Evolutionary conservation across 2,329 filamentous ascomycete species (phyloP).

Genomic region (Colletotrichum orbiculare): DNA sequence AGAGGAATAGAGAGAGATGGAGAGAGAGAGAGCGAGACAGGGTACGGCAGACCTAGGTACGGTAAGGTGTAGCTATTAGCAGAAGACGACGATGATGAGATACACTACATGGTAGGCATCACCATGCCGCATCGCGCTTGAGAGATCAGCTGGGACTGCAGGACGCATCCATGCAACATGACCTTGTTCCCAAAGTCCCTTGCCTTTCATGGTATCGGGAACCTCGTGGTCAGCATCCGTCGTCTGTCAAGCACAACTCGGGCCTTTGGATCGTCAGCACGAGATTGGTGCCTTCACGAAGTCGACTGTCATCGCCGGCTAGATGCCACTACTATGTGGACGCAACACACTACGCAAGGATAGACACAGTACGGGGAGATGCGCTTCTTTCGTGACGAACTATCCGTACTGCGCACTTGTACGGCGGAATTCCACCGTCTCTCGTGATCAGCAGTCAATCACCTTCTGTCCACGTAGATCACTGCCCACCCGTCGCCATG

Average conservation of each 20-base stretch:
- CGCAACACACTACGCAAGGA: too few relatives aligned
- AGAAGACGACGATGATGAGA: too few relatives aligned
- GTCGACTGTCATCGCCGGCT: too few relatives aligned
- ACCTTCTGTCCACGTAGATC: too few relatives aligned
- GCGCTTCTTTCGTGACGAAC: too few relatives aligned
- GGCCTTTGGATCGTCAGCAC: conserved; percentile 13
- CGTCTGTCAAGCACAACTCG: background rate
- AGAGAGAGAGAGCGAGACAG: background rate
- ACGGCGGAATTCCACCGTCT: conserved; percentile 22
- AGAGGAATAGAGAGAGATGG: background rate
- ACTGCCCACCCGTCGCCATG: background rate
- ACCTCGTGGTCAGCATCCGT: conserved; percentile 10
- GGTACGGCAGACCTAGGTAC: too few relatives aligned
- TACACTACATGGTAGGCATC: too few relatives aligned
- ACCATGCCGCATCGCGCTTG: background rate
- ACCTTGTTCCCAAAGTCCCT: background rate
- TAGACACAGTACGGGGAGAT: too few relatives aligned
- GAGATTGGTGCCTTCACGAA: conserved; percentile 15
- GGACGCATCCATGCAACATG: background rate
- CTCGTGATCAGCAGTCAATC: conserved; percentile 3
- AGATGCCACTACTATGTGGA: too few relatives aligned
- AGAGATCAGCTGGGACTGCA: conserved; percentile 18
- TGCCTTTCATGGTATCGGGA: background rate
- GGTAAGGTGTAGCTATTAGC: too few relatives aligned
- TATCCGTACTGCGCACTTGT: too few relatives aligned